Evolutionary conservation across 768 basidiomycete genomes (phyloP).

Genomic region (Xanthoconium purpureum): DNA sequence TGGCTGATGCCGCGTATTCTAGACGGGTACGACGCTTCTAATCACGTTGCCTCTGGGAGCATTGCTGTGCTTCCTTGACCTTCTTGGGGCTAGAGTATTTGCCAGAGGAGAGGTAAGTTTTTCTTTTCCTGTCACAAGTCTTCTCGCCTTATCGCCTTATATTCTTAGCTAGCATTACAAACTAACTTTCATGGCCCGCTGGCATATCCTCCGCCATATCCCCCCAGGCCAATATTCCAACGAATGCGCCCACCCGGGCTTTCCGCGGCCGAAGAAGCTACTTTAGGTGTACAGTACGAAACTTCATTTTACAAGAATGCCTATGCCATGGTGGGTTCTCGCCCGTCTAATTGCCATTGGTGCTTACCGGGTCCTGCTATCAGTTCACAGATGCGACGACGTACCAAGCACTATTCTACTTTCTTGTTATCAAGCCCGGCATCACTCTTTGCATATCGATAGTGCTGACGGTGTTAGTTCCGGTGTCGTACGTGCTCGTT

Average conservation of each 20-base stretch:
- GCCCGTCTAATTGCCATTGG: background rate
- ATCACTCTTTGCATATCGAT: slow-evolving; percentile 69
- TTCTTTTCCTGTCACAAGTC: background rate
- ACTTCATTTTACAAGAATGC: slow-evolving; percentile 77
- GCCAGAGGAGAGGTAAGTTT: slow-evolving; percentile 63
- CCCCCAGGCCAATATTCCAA: slow-evolving; percentile 75
- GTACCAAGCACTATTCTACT: slow-evolving; percentile 85
- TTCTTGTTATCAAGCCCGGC: slow-evolving; percentile 80
- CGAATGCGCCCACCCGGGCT: slow-evolving; percentile 50
- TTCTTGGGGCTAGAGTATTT: slow-evolving; percentile 70
- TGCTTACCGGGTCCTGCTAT: slow-evolving; percentile 5
- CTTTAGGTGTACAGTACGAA: slow-evolving; percentile 44
- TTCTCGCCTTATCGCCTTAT: slow-evolving; percentile 14
- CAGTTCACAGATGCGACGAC: slow-evolving; percentile 81
- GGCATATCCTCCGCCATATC: slow-evolving; percentile 58
- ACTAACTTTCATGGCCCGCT: slow-evolving; percentile 66
- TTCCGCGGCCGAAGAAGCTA: slow-evolving; percentile 49
- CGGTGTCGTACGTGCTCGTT: slow-evolving; percentile 57
- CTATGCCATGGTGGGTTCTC: slow-evolving; percentile 66
- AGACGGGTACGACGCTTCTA: slow-evolving; percentile 80
- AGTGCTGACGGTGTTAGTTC: slow-evolving; percentile 49
- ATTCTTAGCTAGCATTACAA: slow-evolving; percentile 59
- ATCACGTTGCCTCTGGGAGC: slow-evolving; percentile 76
- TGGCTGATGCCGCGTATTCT: slow-evolving; percentile 15
- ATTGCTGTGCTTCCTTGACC: slow-evolving; percentile 71